Evolutionary conservation across 2,329 filamentous ascomycete species (phyloP).

Genomic region (Neopestalotiopsis sp.): DNA sequence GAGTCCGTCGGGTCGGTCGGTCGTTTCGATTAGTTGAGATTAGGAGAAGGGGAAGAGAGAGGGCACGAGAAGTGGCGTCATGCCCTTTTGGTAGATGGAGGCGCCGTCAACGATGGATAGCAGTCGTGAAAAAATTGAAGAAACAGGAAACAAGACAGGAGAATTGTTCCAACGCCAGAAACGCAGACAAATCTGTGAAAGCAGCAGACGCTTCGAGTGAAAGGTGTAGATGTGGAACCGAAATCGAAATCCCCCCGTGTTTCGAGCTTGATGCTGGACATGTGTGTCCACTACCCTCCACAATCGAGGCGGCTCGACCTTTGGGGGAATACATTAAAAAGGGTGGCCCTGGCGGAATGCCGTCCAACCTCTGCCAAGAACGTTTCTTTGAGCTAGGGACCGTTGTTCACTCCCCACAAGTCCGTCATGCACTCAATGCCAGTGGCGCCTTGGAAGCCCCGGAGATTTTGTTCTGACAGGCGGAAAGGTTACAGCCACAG

Average conservation of each 20-base stretch:
- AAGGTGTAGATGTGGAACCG: conserved; percentile 11
- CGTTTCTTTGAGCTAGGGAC: conserved; percentile 15
- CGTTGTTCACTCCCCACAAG: conserved; percentile 13
- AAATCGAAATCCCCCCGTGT: conserved; percentile 10
- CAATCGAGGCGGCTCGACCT: conserved; percentile 13
- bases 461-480: conserved; percentile 11
- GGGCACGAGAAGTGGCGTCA: conserved; percentile 6
- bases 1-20: not conserved
- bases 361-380: not conserved
- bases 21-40: not conserved
- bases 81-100: not conserved
- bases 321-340: not conserved
- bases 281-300: conserved; percentile 15
- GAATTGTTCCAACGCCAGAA: conserved; percentile 1
- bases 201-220: not conserved
- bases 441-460: not conserved
- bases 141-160: not conserved
- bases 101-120: not conserved
- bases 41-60: not conserved
- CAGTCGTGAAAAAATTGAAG: not conserved
- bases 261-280: conserved; percentile 13
- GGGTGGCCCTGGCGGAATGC: not conserved
- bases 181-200: conserved; percentile 1
- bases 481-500: conserved; percentile 7
- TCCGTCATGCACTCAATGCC: not conserved